phyloP scores from a whole-genome alignment of 192 early-diverging fungal genomes.

The Linnemannia elongata region DNA sequence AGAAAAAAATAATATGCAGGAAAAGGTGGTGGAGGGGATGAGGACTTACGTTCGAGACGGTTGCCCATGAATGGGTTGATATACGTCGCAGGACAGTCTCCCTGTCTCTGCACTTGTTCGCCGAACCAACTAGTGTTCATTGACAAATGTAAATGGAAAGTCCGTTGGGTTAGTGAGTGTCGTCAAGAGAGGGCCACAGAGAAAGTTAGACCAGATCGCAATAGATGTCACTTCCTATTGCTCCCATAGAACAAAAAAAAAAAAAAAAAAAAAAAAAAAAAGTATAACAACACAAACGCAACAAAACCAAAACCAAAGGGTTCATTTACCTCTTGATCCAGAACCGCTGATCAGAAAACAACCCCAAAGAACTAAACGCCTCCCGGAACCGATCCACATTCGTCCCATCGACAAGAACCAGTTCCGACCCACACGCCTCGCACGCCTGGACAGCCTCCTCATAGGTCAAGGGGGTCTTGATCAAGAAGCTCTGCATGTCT shows the following conservation, averaged over 20 bases:
- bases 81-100: slow-evolving; percentile 19
- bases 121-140: slow-evolving; percentile 30
- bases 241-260: background rate
- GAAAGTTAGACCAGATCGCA: background rate
- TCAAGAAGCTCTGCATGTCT: slow-evolving; percentile 52
- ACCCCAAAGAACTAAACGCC: slow-evolving; percentile 38
- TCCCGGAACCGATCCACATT: slow-evolving; percentile 42
- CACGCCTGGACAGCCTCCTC: slow-evolving; percentile 42
- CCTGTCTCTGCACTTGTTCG: slow-evolving; percentile 7
- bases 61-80: slow-evolving; percentile 42
- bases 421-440: slow-evolving; percentile 38
- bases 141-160: background rate
- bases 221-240: background rate
- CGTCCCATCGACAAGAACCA: slow-evolving; percentile 46
- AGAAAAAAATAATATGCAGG: background rate
- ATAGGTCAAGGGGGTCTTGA: slow-evolving; percentile 29
- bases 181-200: background rate
- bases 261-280: background rate
- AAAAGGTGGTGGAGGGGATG: too few relatives aligned
- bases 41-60: slow-evolving; percentile 44
- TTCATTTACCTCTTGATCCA: slow-evolving; percentile 50
- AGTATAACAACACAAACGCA: background rate
- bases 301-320: background rate
- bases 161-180: background rate
- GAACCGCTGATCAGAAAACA: slow-evolving; percentile 33